phyloP scores from a whole-genome alignment of 768 basidiomycete genomes.

The Infundibulicybe gibba region DNA sequence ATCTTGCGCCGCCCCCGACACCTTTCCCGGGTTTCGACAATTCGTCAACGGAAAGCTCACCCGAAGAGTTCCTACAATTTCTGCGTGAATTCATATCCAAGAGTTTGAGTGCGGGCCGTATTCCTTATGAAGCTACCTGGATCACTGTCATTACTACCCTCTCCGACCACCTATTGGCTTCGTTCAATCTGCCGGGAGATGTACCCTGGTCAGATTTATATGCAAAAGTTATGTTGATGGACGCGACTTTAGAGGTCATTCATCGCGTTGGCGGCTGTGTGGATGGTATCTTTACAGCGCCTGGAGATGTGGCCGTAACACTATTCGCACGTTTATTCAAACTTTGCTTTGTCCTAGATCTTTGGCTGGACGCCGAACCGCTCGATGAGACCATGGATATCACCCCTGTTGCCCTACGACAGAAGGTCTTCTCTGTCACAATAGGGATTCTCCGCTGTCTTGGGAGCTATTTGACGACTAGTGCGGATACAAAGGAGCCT shows the following conservation, averaged over 20 bases:
- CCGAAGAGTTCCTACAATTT: conserved; percentile 38
- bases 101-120: conserved; percentile 26
- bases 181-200: conserved; percentile 51
- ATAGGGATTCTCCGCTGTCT: conserved; percentile 44
- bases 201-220: conserved; percentile 45
- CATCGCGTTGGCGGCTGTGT: conserved; percentile 45
- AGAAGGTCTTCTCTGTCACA: conserved; percentile 39
- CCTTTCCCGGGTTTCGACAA: conserved; percentile 26
- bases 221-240: conserved; percentile 54
- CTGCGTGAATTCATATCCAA: conserved; percentile 33
- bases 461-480: conserved; percentile 29
- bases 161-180: conserved; percentile 47
- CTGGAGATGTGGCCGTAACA: conserved; percentile 42
- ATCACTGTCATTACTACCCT: conserved; percentile 46
- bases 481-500: conserved; percentile 23
- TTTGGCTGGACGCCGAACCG: conserved; percentile 51
- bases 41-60: too few relatives aligned
- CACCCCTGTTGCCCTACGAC: conserved; percentile 46
- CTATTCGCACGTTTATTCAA: conserved; percentile 49
- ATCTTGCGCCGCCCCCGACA: conserved; percentile 16
- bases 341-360: conserved; percentile 52
- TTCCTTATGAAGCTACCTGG: conserved; percentile 35
- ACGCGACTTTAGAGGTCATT: conserved; percentile 52
- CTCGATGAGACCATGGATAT: conserved; percentile 32
- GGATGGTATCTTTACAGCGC: conserved; percentile 45